These are phyloP conservation scores for Phytopythium helicoides DNA, from an alignment of 352 stramenopile species.

Conservation along the genomic window DNA sequence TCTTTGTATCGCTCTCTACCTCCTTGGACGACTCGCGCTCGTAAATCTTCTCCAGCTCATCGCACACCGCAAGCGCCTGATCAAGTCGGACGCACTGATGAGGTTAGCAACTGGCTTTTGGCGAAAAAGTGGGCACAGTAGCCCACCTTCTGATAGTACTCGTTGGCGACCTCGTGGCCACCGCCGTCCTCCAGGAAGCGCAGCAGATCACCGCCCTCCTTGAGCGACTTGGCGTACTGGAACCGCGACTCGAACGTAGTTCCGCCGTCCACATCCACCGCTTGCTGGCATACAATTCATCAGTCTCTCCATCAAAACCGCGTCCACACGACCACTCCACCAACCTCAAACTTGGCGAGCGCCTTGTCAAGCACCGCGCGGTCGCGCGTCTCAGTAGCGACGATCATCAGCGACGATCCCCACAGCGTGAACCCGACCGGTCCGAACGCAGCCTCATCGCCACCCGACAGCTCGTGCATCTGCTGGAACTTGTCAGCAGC, in stretches of 20 bases:
- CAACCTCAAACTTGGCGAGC: constrained; percentile 55
- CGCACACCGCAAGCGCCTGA: constrained; percentile 26
- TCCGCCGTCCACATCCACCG: constrained; percentile 75
- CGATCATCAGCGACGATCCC: constrained; percentile 71
- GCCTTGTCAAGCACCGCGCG: constrained; percentile 54
- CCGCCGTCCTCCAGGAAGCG: constrained; percentile 33
- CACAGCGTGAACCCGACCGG: constrained; percentile 78
- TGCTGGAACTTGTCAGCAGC: constrained; percentile 83
- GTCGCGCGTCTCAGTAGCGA: constrained; percentile 68
- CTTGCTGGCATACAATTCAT: constrained; percentile 24
- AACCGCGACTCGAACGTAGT: constrained; percentile 83
- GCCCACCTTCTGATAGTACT: constrained; percentile 24
- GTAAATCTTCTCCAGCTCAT: constrained; percentile 38
- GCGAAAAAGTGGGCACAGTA: no score
- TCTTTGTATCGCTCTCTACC: constrained; percentile 4
- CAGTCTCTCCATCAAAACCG: background rate
- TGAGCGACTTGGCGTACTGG: constrained; percentile 75
- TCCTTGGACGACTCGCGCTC: constrained; percentile 2
- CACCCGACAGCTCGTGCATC: constrained; percentile 50
- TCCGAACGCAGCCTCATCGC: constrained; percentile 59
- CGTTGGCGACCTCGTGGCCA: constrained; percentile 13
- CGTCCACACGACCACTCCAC: background rate
- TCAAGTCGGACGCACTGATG: background rate
- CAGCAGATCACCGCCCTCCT: constrained; percentile 67
- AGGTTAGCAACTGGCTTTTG: background rate